Evolutionary conservation across 441 rosid genomes (phyloP), one percentile per base, ranked within the genome.

Genomic region (Arabidopsis hybrid): DNA sequence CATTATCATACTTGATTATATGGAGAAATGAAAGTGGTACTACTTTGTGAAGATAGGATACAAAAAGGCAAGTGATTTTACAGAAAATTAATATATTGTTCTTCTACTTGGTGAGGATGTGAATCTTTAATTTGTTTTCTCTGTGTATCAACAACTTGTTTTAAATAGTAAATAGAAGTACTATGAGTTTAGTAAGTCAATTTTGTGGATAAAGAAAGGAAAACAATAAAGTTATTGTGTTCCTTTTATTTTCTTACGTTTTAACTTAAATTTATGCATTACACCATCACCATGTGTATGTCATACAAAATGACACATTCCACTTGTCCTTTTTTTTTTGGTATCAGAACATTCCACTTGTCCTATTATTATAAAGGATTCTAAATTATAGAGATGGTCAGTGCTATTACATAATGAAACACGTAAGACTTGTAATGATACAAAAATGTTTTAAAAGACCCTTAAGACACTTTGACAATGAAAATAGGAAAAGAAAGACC

Each of bases 41-140:
- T 52, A 53, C 7, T 72, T 18, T 62, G 29, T 38, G 69, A 63
- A 72, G 63, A 72, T 53, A 63, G 43, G 47, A 62, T 69, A 26
- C 29, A 10, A 21, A 58, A 58, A 35, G 46, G 13, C 1, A 12
- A 45, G 29, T 17, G 18, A 26, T 51, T 71, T 52, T 42, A 52
- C 55, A 52, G 51, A 72, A 32, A 31, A 16, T 6, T 1, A 8
- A 29, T 47, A 49, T 4, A 39, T 12, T 61, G 51, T 40, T 71
- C 61, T 40, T 51, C 43, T 16, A 39, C 75, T 71, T 32, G 59
- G 39, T 29, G 50, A 53, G 13, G 52, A 51, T 51, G 3, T 31
- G 42, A 61, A 6, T 59, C 57, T 58, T 46, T 46, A 8, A 35
- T 14, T 49, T 50, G 7, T 42, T 55, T 45, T 42, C 2, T 16